These are phyloP conservation scores for Neurospora africana DNA, from an alignment of 495 filamentous ascomycete genomes.

Conservation along the genomic window DNA sequence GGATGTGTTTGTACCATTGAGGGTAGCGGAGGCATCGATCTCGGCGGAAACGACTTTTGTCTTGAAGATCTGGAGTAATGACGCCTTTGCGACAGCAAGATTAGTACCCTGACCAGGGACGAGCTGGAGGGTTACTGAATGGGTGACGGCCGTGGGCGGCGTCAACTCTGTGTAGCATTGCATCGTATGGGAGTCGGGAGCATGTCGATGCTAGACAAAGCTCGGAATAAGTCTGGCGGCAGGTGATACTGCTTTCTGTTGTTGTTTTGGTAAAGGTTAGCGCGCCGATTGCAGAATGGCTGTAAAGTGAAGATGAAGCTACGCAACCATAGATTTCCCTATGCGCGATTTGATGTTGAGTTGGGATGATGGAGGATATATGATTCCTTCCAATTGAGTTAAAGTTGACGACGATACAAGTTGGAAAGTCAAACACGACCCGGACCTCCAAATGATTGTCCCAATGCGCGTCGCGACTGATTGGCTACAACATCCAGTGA, in stretches of 20 bases:
- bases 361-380: neutral
- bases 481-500: neutral
- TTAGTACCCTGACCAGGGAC: conserved; percentile 65
- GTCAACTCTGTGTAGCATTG: conserved; percentile 81
- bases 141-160: conserved; percentile 84
- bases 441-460: neutral
- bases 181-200: conserved; percentile 24
- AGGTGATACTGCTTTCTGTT: neutral
- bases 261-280: neutral
- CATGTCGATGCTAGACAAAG: conserved; percentile 14
- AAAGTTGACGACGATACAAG: neutral
- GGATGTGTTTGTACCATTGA: conserved; percentile 4
- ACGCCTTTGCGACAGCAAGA: conserved; percentile 78
- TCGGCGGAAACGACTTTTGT: conserved; percentile 46
- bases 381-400: neutral
- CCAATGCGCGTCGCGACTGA: neutral
- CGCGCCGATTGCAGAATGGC: neutral
- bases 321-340: neutral
- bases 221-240: neutral
- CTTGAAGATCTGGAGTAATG: conserved; percentile 79
- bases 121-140: conserved; percentile 73
- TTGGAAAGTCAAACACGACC: neutral
- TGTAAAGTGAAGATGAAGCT: neutral
- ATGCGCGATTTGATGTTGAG: neutral
- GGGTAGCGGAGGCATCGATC: conserved; percentile 27